phyloP scores from a whole-genome alignment of 106 monocot species.

The Apostasia shenzhenica region DNA sequence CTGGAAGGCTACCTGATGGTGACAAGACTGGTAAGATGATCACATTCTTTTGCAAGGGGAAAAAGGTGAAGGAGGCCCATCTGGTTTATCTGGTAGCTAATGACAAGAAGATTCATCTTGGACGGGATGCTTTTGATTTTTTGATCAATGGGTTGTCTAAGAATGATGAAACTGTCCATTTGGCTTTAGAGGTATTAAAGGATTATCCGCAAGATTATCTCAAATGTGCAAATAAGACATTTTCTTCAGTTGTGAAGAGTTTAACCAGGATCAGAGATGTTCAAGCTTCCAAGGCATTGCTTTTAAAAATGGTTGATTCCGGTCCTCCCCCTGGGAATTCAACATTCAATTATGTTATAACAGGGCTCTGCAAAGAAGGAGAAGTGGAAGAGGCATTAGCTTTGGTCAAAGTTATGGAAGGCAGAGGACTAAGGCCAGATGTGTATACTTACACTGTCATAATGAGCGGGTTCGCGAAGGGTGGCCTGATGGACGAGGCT shows the following conservation, averaged over 20 bases:
- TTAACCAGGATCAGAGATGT: constrained; percentile 52
- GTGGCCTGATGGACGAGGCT: constrained; percentile 79
- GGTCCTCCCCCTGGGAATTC: constrained; percentile 58
- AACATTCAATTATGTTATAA: constrained; percentile 72
- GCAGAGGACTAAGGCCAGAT: constrained; percentile 54
- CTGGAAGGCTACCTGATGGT: constrained; percentile 51
- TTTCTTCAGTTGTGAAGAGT: constrained; percentile 52
- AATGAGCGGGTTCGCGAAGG: constrained; percentile 81
- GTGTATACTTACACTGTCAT: constrained; percentile 84
- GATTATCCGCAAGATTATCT: constrained; percentile 33
- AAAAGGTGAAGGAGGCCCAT: constrained; percentile 64
- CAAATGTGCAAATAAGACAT: constrained; percentile 37
- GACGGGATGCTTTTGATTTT: constrained; percentile 22
- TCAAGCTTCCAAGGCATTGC: constrained; percentile 54
- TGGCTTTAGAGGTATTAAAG: constrained; percentile 59
- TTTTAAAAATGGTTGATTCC: constrained; percentile 57
- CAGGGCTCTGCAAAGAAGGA: constrained; percentile 56
- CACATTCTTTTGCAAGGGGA: constrained; percentile 52
- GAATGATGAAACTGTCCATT: constrained; percentile 43
- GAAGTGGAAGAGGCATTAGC: constrained; percentile 78
- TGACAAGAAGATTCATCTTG: constrained; percentile 36
- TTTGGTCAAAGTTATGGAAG: constrained; percentile 58
- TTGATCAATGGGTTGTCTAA: constrained; percentile 38
- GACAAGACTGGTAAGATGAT: constrained; percentile 58
- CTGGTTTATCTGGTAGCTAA: constrained; percentile 54